phyloP scores from a whole-genome alignment of 192 early-diverging fungal genomes.

The Dissophora globulifera region DNA sequence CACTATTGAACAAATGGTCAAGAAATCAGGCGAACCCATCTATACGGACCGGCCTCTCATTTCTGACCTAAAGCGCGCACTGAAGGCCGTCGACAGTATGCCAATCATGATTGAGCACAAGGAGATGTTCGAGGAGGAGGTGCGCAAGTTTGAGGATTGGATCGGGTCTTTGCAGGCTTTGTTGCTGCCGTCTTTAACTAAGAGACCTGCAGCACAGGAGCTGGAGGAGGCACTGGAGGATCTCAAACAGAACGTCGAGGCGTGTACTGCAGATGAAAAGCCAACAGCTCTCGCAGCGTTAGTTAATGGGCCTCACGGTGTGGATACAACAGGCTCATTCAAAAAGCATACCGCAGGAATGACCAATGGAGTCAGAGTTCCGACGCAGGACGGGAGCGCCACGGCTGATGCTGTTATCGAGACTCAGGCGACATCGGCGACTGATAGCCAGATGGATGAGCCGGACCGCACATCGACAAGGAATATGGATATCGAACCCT shows the following conservation, averaged over 20 bases:
- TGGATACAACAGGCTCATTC: background rate
- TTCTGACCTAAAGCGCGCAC: constrained; percentile 33
- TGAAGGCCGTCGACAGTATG: constrained; percentile 26
- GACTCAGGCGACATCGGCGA: too few species aligned
- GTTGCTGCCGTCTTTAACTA: constrained; percentile 7
- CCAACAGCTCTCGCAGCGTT: background rate
- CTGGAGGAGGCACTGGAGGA: constrained; percentile 39
- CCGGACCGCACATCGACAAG: too few species aligned
- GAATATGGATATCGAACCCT: background rate
- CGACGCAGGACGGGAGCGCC: too few species aligned
- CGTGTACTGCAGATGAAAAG: constrained; percentile 30
- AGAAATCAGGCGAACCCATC: constrained; percentile 18
- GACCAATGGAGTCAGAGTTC: background rate
- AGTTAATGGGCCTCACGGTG: background rate
- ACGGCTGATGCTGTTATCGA: too few species aligned
- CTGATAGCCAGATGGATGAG: too few species aligned
- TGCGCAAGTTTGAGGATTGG: constrained; percentile 35
- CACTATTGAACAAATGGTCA: constrained; percentile 21
- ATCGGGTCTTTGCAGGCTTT: constrained; percentile 14
- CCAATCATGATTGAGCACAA: constrained; percentile 18
- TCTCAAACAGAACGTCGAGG: constrained; percentile 34
- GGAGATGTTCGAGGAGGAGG: constrained; percentile 33
- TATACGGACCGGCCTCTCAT: constrained; percentile 42
- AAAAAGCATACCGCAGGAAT: background rate
- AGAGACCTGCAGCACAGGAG: constrained; percentile 3